phyloP scores from a whole-genome alignment of 2,329 filamentous ascomycete genomes.

The Ophiostoma tasmaniense region DNA sequence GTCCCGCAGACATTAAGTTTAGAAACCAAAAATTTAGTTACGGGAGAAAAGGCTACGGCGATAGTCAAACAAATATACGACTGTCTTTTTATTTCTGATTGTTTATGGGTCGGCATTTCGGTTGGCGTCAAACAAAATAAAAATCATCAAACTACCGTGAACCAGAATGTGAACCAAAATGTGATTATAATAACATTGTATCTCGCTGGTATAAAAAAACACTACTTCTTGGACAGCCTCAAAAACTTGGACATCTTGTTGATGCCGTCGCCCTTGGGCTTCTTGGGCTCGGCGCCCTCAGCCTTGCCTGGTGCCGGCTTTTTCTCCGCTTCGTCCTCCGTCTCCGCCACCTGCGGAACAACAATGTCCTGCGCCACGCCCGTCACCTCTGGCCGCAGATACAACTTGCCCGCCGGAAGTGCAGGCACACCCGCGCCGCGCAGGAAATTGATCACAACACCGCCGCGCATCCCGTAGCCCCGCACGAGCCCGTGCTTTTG shows the following conservation, averaged over 20 bases:
- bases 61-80: too few relatives aligned
- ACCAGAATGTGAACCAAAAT: neutral
- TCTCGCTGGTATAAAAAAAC: neutral
- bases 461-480: conserved; percentile 60
- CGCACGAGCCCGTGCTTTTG: conserved; percentile 53
- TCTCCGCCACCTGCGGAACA: conserved; percentile 47
- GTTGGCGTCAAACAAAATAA: conserved; percentile 19
- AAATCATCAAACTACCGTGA: conserved; percentile 10
- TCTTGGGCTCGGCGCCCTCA: conserved; percentile 18
- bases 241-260: conserved; percentile 23
- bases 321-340: conserved; percentile 34
- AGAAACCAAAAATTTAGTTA: neutral
- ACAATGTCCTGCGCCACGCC: conserved; percentile 58
- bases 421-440: conserved; percentile 60
- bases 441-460: conserved; percentile 65
- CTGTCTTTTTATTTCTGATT: conserved; percentile 7
- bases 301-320: conserved; percentile 27
- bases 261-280: conserved; percentile 29
- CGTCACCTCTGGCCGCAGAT: conserved; percentile 51
- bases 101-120: conserved; percentile 22
- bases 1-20: conserved; percentile 62
- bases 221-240: conserved; percentile 20
- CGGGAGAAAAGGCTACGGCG: neutral
- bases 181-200: neutral
- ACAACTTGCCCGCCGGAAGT: conserved; percentile 42